Evolutionary conservation across 2,329 filamentous ascomycete genomes (phyloP).

Genomic region (Beauveria sp.): DNA sequence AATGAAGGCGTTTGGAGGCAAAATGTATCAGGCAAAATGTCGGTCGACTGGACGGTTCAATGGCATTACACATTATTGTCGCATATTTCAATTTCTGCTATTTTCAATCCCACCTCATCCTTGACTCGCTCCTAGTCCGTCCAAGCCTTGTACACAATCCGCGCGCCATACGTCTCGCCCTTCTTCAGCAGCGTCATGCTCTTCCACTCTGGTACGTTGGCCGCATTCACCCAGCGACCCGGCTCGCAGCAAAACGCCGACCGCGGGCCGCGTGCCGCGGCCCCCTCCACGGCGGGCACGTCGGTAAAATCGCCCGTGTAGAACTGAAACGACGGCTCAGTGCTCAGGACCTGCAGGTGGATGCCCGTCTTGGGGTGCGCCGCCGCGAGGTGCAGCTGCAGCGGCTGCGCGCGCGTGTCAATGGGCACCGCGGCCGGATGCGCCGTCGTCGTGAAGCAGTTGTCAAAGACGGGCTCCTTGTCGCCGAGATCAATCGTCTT

Average conservation of each 20-base stretch:
- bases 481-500: constrained; percentile 65
- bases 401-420: constrained; percentile 55
- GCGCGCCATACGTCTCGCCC: constrained; percentile 74
- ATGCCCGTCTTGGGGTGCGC: constrained; percentile 67
- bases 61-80: background rate
- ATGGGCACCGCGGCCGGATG: constrained; percentile 52
- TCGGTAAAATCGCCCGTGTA: constrained; percentile 85
- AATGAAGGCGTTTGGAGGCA: constrained; percentile 2
- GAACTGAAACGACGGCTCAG: constrained; percentile 94
- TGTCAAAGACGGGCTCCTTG: constrained; percentile 69
- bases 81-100: background rate
- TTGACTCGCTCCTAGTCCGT: constrained; percentile 42
- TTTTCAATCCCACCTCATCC: background rate
- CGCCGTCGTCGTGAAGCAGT: constrained; percentile 77
- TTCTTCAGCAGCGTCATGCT: constrained; percentile 73
- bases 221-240: constrained; percentile 80
- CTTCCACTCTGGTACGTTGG: constrained; percentile 75
- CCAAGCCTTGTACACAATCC: constrained; percentile 82
- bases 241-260: constrained; percentile 90
- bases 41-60: background rate
- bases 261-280: constrained; percentile 57
- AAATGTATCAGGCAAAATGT: background rate
- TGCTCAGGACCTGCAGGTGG: constrained; percentile 81
- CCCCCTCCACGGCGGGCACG: constrained; percentile 57
- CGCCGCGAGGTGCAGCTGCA: constrained; percentile 63